Conservation (phyloP, 176 grass and related monocot species). For the Oryza brachyantha region DNA sequence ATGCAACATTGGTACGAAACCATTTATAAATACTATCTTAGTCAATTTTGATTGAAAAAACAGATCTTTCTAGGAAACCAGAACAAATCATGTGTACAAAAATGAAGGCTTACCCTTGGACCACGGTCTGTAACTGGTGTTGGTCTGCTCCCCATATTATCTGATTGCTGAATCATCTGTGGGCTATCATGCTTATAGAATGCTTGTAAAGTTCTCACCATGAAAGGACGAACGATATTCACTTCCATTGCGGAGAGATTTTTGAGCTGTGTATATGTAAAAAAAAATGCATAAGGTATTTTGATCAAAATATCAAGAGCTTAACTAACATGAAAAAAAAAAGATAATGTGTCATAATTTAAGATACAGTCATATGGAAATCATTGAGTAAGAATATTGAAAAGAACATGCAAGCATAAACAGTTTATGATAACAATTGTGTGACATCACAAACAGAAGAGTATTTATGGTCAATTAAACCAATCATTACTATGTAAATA, state of each 20-base stretch:
- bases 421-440: neutral
- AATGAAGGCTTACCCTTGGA: constrained; percentile 60
- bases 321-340: neutral
- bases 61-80: neutral
- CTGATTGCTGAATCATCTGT: constrained; percentile 75
- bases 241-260: constrained; percentile 99
- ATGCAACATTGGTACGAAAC: neutral
- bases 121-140: constrained; percentile 56
- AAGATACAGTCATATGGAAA: neutral
- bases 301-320: neutral
- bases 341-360: neutral
- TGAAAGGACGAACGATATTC: constrained; percentile 91
- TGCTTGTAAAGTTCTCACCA: constrained; percentile 87
- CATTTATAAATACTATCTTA: neutral
- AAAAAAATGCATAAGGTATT: neutral
- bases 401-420: neutral
- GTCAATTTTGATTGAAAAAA: neutral
- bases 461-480: neutral
- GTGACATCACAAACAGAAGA: neutral
- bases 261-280: constrained; percentile 66
- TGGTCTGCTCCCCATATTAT: constrained; percentile 37
- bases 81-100: neutral
- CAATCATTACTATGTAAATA: neutral
- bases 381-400: neutral
- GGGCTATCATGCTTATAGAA: constrained; percentile 96